Evolutionary conservation across 2,329 filamentous ascomycete genomes (phyloP), one percentile per base, ranked within the genome.

Genomic region (Talaromyces atroroseus): DNA sequence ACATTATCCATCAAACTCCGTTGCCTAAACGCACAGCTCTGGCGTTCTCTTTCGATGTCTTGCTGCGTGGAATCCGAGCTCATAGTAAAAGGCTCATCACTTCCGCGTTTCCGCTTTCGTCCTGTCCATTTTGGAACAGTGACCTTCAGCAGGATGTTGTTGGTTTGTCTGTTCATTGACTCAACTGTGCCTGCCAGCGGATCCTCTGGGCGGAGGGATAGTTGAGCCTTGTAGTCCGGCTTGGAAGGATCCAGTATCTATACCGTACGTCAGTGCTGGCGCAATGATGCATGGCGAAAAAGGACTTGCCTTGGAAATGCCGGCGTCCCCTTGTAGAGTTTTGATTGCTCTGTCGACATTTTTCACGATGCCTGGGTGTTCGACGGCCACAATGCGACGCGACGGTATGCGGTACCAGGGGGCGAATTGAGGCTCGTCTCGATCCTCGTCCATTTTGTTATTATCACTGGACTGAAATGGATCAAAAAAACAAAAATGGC

Each of bases 101-200:
- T 84, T n/a, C 90, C 91, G 63, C 86, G 80, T 74, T 92, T 96
- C 58, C 92, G 83, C 72, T 89, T 95, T 59, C 90, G 83, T 2
- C 92, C 92, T 2, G 91, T 96, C 56, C 90, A 80, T 70, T 86
- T 94, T 0, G 94, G 92, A 1, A 97, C 84, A 0, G 87, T 91
- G 55, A 99, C 80, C 69, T 91, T 92, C 53, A 99, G 78, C 20
- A 97, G 80, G 20, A 97, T 76, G 66, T 96, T 95, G 67, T 91
- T 89, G 10, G 90, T 88, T 20, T 82, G 75, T 32, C 86, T 82
- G 66, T 87, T 88, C 44, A 86, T 85, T 7, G 92, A 96, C 63
- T 87, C 78, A 59, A 96, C 78, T 8, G 89, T 89, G 63, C 88
- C 87, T 64, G 88, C 85, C 65, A 90, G 84, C 2, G 87, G 86